These are phyloP conservation scores for Sphagnum magellanicum DNA, from an alignment of 228 moss, liverwort and hornwort genomes.

Conservation along the genomic window DNA sequence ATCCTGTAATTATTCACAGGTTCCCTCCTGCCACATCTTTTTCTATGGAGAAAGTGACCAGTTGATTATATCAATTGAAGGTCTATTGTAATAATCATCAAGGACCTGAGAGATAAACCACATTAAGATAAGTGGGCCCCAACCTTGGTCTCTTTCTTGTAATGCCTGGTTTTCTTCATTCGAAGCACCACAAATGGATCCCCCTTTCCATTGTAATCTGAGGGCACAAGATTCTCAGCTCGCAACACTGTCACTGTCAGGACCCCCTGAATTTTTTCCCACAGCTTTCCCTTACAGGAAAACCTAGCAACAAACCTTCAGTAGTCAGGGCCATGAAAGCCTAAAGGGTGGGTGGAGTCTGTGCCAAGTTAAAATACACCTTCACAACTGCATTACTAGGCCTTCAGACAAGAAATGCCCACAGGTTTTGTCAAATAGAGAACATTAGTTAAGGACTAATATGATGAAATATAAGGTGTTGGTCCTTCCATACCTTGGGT, in stretches of 20 bases:
- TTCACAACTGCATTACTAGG: too few relatives aligned
- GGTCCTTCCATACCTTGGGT: background rate
- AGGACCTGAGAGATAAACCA: background rate
- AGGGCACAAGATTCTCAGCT: slow-evolving; percentile 63
- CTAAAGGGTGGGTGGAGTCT: too few relatives aligned
- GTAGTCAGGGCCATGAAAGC: background rate
- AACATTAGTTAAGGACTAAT: too few relatives aligned
- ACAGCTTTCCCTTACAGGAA: slow-evolving; percentile 74
- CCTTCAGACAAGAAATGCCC: too few relatives aligned
- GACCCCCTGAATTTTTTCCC: slow-evolving; percentile 70
- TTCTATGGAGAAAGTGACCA: too few relatives aligned
- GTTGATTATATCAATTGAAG: background rate
- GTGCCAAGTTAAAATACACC: too few relatives aligned
- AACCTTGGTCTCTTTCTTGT: slow-evolving; percentile 68
- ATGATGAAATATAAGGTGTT: too few relatives aligned
- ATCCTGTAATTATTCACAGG: background rate
- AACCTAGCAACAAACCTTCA: slow-evolving; percentile 30
- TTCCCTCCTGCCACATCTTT: too few relatives aligned
- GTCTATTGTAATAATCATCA: background rate
- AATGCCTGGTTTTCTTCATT: slow-evolving; percentile 47
- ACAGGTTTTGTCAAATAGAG: too few relatives aligned
- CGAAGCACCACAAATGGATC: slow-evolving; percentile 71
- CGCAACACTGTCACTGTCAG: slow-evolving; percentile 66
- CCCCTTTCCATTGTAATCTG: slow-evolving; percentile 63
- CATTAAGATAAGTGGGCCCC: background rate